These are phyloP conservation scores for Phylloporus arenicola DNA, from an alignment of 768 basidiomycete species.

Conservation along the genomic window DNA sequence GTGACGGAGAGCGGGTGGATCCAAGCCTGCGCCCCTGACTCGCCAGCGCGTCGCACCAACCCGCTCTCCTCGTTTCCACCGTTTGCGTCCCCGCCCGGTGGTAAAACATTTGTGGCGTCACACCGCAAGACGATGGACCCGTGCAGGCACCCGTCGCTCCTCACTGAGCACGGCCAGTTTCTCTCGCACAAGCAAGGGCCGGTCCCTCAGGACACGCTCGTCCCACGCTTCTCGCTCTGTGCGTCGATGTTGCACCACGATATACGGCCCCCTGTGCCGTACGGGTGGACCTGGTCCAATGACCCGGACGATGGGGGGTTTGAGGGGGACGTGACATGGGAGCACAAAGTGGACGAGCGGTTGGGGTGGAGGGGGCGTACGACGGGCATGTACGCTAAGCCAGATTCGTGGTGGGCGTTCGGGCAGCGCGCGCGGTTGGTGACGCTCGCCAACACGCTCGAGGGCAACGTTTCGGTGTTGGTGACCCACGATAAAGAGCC, in stretches of 20 bases:
- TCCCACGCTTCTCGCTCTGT: slow-evolving; percentile 52
- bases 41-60: slow-evolving; percentile 26
- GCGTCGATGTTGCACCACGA: slow-evolving; percentile 49
- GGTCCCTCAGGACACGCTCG: slow-evolving; percentile 33
- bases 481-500: slow-evolving; percentile 15
- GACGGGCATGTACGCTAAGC: slow-evolving; percentile 53
- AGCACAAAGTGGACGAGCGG: slow-evolving; percentile 54
- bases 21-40: slow-evolving; percentile 16
- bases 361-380: slow-evolving; percentile 72
- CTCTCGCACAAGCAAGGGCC: slow-evolving; percentile 32
- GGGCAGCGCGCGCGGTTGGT: slow-evolving; percentile 49
- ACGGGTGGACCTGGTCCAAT: slow-evolving; percentile 38
- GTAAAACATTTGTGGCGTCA: slow-evolving; percentile 33
- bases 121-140: slow-evolving; percentile 35
- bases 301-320: slow-evolving; percentile 22
- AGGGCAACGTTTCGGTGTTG: slow-evolving; percentile 37
- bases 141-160: slow-evolving; percentile 31
- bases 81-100: not conserved
- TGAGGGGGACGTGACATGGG: slow-evolving; percentile 56
- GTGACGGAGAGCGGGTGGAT: slow-evolving; percentile 23
- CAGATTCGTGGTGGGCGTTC: slow-evolving; percentile 40
- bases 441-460: slow-evolving; percentile 35
- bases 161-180: slow-evolving; percentile 37
- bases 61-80: slow-evolving; percentile 10
- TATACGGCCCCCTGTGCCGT: slow-evolving; percentile 45